Evolutionary conservation across 441 rosid species (phyloP), one percentile per base, ranked within the genome.

Genomic region (Corymbia calophylla): DNA sequence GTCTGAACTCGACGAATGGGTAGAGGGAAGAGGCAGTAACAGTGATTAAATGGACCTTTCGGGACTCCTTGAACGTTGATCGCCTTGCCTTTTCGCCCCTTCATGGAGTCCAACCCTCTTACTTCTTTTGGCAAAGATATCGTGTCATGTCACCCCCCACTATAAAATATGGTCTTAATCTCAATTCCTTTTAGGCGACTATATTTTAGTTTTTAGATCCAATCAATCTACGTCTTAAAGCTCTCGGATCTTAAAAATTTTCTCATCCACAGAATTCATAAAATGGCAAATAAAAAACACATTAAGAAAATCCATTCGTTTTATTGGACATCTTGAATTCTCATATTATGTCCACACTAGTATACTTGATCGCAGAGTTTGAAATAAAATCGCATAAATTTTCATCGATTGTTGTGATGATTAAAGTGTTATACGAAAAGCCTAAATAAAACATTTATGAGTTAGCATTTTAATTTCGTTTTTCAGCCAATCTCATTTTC

Each of bases 261-360:
- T 9, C 4, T 68, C 49, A 73, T 35, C 12, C 15, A 70, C 1
- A 58, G 0, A 10, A 12, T 18, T 5, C 1, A 70, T 18, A 5
- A 0, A 35, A 3, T 35, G 2, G 5, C 8, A 70, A 35, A 4
- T 35, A 0, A 0, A 19, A 1, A 70, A 1, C 8, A 0, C 10
- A 1, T 35, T 0, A 3, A 10, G 0, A 1, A 70, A 2, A 35
- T 70, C 39, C 35, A 18, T 25, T 1, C 13, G 32, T 32, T 32
- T 66, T 32, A 31, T 18, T 0, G 1, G 3, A 32, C 0, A 32
- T 16, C 1, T 32, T 32, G 21, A 32, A 2, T 35, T 21, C 48
- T 66, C 73, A 66, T 53, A 53, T 53, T 17, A 25, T 58, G 64
- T 4, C 5, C 8, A 1, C 25, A 10, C 13, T 8, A 25, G 0